A percentile compares a stretch with the other conserved stretches of the same genome.
Evolutionary conservation across 2,329 filamentous ascomycete species (phyloP).

Genomic region (Trichophyton simii): DNA sequence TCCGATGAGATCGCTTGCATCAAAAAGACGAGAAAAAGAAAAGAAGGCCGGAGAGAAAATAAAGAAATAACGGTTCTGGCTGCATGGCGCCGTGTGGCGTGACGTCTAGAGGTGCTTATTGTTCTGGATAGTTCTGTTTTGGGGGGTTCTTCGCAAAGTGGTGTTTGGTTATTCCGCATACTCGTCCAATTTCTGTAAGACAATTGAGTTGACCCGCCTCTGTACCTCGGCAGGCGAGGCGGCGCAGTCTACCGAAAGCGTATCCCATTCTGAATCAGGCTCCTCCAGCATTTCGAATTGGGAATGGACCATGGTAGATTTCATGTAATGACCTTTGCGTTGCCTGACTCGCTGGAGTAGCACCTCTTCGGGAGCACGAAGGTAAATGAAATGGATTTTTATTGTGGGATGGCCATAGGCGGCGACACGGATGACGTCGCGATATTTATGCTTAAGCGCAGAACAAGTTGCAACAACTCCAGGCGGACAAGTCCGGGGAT

Average conservation of each 20-base stretch:
- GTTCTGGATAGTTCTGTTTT: background rate
- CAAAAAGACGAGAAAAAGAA: background rate
- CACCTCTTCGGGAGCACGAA: slow-evolving; percentile 62
- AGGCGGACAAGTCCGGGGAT: slow-evolving; percentile 28
- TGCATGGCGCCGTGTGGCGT: background rate
- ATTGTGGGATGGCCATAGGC: slow-evolving; percentile 60
- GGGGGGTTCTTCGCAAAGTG: background rate
- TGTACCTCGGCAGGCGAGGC: slow-evolving; percentile 40
- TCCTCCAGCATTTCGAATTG: slow-evolving; percentile 83
- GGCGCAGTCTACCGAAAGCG: slow-evolving; percentile 57
- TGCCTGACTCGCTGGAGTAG: slow-evolving; percentile 62
- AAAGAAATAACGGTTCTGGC: background rate
- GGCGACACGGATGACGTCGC: slow-evolving; percentile 75
- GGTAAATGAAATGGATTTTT: slow-evolving; percentile 85
- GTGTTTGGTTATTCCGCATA: slow-evolving; percentile 5
- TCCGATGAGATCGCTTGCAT: slow-evolving; percentile 1
- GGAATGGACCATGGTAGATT: slow-evolving; percentile 84
- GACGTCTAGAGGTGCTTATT: background rate
- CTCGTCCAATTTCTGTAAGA: slow-evolving; percentile 11
- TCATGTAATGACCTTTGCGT: slow-evolving; percentile 86
- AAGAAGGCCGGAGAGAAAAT: background rate
- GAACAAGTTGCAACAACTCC: slow-evolving; percentile 95
- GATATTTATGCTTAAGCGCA: slow-evolving; percentile 91
- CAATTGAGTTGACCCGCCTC: slow-evolving; percentile 10
- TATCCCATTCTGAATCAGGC: slow-evolving; percentile 61